phyloP scores from a whole-genome alignment of 2,329 filamentous ascomycete genomes.

The Tympanopsis confertula region DNA sequence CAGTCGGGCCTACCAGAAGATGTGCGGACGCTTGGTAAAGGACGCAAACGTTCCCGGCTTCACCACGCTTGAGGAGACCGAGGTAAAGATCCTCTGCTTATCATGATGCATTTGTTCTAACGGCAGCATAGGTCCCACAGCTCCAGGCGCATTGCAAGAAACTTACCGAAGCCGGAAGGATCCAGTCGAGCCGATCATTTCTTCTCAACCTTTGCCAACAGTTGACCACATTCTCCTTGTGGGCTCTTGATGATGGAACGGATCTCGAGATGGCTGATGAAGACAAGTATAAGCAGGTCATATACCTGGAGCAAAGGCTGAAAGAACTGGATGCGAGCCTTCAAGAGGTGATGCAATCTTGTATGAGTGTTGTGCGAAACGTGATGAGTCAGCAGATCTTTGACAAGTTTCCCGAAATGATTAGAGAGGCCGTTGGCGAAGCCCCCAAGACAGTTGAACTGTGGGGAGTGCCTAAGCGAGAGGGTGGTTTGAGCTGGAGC shows the following conservation, averaged over 20 bases:
- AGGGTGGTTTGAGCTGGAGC: constrained; percentile 10
- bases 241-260: constrained; percentile 11
- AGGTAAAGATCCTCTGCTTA: constrained; percentile 12
- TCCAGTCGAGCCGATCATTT: constrained; percentile 28
- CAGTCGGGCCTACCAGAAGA: constrained; percentile 48
- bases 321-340: constrained; percentile 9
- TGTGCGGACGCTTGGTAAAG: constrained; percentile 39
- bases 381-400: constrained; percentile 9
- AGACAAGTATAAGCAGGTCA: constrained; percentile 8
- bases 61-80: constrained; percentile 36
- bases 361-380: constrained; percentile 6
- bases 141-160: constrained; percentile 46
- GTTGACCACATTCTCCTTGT: too few relatives aligned
- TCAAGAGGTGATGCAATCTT: constrained; percentile 5
- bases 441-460: constrained; percentile 8
- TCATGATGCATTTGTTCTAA: background rate
- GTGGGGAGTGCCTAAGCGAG: constrained; percentile 9
- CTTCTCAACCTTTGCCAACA: constrained; percentile 32
- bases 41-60: constrained; percentile 43
- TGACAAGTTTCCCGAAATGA: constrained; percentile 8
- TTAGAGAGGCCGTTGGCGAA: constrained; percentile 6
- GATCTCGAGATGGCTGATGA: constrained; percentile 5
- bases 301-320: constrained; percentile 5
- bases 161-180: constrained; percentile 37
- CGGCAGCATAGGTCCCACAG: constrained; percentile 29